Conservation (phyloP, 148 eudicot genomes). For the Silene uniflora region DNA sequence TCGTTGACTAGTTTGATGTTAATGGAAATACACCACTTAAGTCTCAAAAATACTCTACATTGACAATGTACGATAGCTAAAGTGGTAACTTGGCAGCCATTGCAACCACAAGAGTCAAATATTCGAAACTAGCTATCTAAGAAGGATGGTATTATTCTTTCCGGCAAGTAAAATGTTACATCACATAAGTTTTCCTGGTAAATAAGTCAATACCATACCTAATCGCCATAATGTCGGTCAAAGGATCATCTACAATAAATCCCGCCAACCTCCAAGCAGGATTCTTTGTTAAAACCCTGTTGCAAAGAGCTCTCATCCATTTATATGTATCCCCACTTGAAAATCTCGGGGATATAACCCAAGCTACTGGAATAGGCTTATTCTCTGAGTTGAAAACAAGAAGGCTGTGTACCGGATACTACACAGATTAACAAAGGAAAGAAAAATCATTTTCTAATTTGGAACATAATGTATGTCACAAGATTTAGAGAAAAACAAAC, state of each 20-base stretch:
- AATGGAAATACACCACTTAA: neutral
- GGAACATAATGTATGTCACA: neutral
- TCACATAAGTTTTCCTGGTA: neutral
- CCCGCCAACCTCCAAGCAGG: slow-evolving; percentile 92
- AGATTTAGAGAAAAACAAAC: slow-evolving; percentile 34
- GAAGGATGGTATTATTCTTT: neutral
- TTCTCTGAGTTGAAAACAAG: slow-evolving; percentile 90
- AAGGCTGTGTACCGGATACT: slow-evolving; percentile 90
- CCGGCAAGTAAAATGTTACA: too few species aligned
- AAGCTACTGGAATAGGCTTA: slow-evolving; percentile 96
- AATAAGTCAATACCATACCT: slow-evolving; percentile 41
- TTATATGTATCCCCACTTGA: slow-evolving; percentile 50
- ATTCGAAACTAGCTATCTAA: neutral
- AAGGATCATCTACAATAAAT: slow-evolving; percentile 83
- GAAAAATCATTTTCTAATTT: slow-evolving; percentile 18
- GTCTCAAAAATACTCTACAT: neutral
- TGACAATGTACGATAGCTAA: neutral
- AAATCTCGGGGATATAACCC: slow-evolving; percentile 82
- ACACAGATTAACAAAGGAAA: slow-evolving; percentile 29
- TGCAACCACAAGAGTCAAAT: neutral
- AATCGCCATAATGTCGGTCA: slow-evolving; percentile 54
- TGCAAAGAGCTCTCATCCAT: slow-evolving; percentile 96
- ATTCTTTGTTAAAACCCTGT: slow-evolving; percentile 69
- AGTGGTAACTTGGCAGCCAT: neutral
- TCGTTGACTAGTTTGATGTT: neutral